Base-by-base conservation (phyloP, 148 eudicot species). In the Drosera capensis region DNA sequence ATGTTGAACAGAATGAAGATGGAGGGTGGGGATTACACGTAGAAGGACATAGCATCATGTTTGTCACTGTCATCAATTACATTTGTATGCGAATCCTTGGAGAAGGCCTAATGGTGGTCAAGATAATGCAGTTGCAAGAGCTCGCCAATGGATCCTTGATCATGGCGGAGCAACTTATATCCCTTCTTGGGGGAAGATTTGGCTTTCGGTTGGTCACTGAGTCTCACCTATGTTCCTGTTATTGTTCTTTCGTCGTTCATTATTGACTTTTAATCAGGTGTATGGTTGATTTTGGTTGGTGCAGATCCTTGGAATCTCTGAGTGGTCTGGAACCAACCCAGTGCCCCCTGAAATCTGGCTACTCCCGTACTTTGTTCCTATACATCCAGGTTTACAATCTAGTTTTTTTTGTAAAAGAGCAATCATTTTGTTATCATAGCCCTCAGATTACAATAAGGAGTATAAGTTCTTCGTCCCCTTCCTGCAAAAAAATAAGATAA, bases 21-120 rank as follows among this genome's bases (percentile, higher is more conserved):
- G 84, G 84, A 40, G 84, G 84, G 14, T 77, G 84, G 84, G 84
- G 79, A 55, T 46, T 77, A 20, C 84, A 77, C 59, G 63, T 73
- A 23, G 77, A 73, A 48, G 77, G 84, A 0, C 56, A 59, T 21
- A 77, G 79, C 66, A 64, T 67, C 51, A 47, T 77, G 56, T 73
- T 77, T 59, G 75, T 79, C 12, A 49, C 79, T 13, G 26, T 48
- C 12, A 45, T 77, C 1, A 70, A 56, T 62, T 77, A 77, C 55
- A 57, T 70, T 57, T 67, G 36, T 40, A 73, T 46, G 46, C 79
- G 63, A 37, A 73, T 46, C 64, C 70, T 0, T 79, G 84, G 18
- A 77, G 73, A 70, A 65, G 58, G 40, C 47, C 57, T 3, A 55
- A 69, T 15, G 63, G 48, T 13, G 63, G 47, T 11, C 38, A 62